A percentile compares a stretch with the other conserved stretches of the same genome.
Conservation (phyloP, 331 rosid species). For the Acacia pycnantha region DNA sequence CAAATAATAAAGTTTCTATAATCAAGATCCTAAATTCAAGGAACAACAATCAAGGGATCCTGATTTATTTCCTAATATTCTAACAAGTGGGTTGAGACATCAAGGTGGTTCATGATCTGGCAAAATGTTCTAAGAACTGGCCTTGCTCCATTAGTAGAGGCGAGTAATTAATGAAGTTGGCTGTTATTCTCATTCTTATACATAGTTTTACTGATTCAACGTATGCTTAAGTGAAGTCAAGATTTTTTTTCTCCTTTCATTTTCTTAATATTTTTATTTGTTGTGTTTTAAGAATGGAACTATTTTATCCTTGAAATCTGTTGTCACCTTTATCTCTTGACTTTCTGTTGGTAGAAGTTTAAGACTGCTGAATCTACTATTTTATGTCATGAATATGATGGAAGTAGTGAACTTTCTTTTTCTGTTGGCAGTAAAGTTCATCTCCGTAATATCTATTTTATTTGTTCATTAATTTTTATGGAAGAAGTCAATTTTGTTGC, state of each 20-base stretch:
- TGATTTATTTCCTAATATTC: too few relatives aligned
- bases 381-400: neutral
- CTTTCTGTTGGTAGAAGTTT: neutral
- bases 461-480: neutral
- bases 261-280: neutral
- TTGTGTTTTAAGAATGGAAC: neutral
- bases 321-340: neutral
- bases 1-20: too few relatives aligned
- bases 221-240: neutral
- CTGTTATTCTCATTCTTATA: neutral
- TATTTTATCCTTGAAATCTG: neutral
- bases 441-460: constrained; percentile 12
- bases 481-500: neutral
- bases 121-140: neutral
- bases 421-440: neutral
- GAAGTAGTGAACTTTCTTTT: neutral
- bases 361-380: neutral
- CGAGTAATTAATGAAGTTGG: neutral
- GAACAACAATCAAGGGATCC: too few relatives aligned
- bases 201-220: neutral
- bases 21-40: too few relatives aligned
- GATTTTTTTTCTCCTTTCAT: neutral
- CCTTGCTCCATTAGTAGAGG: constrained; percentile 2
- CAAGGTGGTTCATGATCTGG: neutral
- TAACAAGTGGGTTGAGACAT: neutral